These are phyloP conservation scores for Penicillium sp. DNA, from an alignment of 2,329 filamentous ascomycete genomes.

Conservation along the genomic window DNA sequence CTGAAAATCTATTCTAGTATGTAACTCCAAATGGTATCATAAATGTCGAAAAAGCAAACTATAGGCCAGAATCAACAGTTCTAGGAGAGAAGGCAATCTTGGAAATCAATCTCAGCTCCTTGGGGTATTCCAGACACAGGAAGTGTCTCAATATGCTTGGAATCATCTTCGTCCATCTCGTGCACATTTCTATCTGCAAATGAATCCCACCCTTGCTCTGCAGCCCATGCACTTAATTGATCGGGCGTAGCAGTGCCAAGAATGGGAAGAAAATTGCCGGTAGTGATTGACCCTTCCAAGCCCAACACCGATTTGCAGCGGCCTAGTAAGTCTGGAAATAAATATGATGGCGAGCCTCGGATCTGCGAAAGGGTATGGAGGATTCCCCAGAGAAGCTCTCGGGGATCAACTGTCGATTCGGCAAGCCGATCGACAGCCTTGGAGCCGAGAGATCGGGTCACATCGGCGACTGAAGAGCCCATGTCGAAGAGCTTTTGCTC, in stretches of 20 bases:
- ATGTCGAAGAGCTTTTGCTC: conserved; percentile 46
- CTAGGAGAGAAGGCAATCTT: conserved; percentile 10
- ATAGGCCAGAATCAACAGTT: neutral
- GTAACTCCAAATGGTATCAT: conserved; percentile 25
- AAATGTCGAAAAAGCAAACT: conserved; percentile 1
- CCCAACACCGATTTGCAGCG: conserved; percentile 36
- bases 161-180: conserved; percentile 11
- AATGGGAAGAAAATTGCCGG: conserved; percentile 33
- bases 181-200: conserved; percentile 7
- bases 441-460: conserved; percentile 35
- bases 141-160: neutral
- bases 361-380: conserved; percentile 42
- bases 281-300: conserved; percentile 36
- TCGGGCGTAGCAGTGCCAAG: conserved; percentile 17
- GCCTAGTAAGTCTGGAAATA: conserved; percentile 39
- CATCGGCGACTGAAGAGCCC: conserved; percentile 38
- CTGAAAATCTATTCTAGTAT: conserved; percentile 11
- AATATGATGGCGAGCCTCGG: conserved; percentile 43
- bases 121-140: neutral
- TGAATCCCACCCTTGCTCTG: conserved; percentile 21
- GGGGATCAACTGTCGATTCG: conserved; percentile 37
- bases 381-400: conserved; percentile 45
- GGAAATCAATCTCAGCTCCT: conserved; percentile 9
- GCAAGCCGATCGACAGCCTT: conserved; percentile 33
- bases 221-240: conserved; percentile 20